These are phyloP conservation scores for Botryotinia narcissicola DNA, from an alignment of 2,329 filamentous ascomycete genomes.

Conservation along the genomic window DNA sequence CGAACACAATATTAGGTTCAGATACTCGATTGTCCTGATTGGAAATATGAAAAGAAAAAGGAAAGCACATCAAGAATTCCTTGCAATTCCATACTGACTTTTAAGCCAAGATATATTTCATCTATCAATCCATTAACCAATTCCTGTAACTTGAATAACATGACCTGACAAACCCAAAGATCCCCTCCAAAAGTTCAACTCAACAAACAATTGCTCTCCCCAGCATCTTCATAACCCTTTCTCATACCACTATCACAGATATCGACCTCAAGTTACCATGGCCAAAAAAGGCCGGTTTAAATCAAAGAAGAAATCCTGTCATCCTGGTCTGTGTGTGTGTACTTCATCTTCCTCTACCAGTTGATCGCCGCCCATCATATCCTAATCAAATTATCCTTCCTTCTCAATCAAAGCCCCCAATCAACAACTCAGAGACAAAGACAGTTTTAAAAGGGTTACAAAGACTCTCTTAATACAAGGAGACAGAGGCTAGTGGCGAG, in stretches of 20 bases:
- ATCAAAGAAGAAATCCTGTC: neutral
- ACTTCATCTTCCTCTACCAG: no score
- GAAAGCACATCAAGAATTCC: neutral
- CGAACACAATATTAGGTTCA: no score
- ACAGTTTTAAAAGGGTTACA: conserved; percentile 40
- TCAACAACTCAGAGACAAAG: conserved; percentile 43
- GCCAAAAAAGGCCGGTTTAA: neutral
- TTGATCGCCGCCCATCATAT: conserved; percentile 24
- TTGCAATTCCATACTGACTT: neutral
- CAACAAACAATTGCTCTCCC: neutral
- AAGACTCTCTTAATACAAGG: conserved; percentile 44
- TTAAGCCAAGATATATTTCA: neutral
- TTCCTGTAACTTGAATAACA: neutral
- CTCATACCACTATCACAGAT: neutral
- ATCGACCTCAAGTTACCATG: neutral
- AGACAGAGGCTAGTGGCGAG: conserved; percentile 47
- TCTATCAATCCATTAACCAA: no score
- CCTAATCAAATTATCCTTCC: conserved; percentile 42
- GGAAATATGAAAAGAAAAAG: no score
- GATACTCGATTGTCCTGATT: no score
- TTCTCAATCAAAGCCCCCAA: neutral
- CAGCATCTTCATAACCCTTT: neutral
- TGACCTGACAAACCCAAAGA: neutral
- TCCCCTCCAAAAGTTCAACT: neutral
- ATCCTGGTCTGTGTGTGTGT: neutral